Evolutionary conservation across 495 filamentous ascomycete species (phyloP).

Genomic region (Aspergillus panamensis): DNA sequence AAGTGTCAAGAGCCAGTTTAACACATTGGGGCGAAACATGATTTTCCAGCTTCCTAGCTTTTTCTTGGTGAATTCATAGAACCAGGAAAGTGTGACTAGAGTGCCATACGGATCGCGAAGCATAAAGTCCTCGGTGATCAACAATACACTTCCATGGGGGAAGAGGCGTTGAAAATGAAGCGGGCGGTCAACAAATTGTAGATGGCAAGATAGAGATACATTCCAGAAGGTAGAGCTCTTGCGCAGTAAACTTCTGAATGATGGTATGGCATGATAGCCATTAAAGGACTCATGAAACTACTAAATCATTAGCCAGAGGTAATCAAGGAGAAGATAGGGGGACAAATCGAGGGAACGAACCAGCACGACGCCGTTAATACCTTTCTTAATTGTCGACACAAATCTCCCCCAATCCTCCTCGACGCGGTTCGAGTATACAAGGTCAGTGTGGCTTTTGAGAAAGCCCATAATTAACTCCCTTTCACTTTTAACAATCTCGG

Average conservation of each 20-base stretch:
- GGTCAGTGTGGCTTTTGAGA: slow-evolving; percentile 28
- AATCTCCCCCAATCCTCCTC: slow-evolving; percentile 42
- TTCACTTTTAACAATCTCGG: slow-evolving; percentile 21
- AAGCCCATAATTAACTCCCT: slow-evolving; percentile 25
- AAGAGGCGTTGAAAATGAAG: slow-evolving; percentile 51
- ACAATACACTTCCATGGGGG: slow-evolving; percentile 51
- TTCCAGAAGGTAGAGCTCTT: slow-evolving; percentile 37
- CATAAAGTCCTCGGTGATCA: slow-evolving; percentile 63
- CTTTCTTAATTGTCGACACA: slow-evolving; percentile 20
- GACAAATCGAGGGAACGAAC: too few relatives aligned
- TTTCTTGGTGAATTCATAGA: slow-evolving; percentile 26
- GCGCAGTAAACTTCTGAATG: slow-evolving; percentile 23
- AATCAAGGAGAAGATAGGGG: neutral
- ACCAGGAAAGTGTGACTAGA: slow-evolving; percentile 56
- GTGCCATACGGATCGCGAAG: slow-evolving; percentile 49
- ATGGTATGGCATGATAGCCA: slow-evolving; percentile 29
- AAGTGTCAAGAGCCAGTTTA: slow-evolving; percentile 34
- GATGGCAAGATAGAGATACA: slow-evolving; percentile 28
- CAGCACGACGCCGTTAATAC: slow-evolving; percentile 36
- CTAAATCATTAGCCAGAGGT: slow-evolving; percentile 13
- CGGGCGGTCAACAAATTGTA: slow-evolving; percentile 22
- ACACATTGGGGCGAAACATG: slow-evolving; percentile 39
- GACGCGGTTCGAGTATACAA: slow-evolving; percentile 32
- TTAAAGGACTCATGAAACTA: slow-evolving; percentile 43
- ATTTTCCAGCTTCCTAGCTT: slow-evolving; percentile 37